phyloP scores from a whole-genome alignment of 2,329 filamentous ascomycete species.

The Pseudocercospora fuligena region DNA sequence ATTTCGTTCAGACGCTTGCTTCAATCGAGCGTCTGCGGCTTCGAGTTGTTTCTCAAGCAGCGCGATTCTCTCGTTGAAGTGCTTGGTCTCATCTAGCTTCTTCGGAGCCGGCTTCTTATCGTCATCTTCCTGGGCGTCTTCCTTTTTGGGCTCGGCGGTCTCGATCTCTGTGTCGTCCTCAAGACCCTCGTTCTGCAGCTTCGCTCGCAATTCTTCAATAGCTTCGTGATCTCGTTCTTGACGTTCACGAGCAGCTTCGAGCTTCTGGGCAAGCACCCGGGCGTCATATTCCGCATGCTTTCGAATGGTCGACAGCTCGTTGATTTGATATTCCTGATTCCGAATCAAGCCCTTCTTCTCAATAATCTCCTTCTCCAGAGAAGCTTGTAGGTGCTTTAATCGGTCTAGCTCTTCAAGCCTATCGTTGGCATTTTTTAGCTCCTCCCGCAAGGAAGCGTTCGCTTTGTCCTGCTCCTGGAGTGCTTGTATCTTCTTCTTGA shows the following conservation, averaged over 20 bases:
- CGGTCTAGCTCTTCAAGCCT: conserved; percentile 51
- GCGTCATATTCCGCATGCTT: conserved; percentile 56
- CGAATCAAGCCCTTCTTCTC: conserved; percentile 56
- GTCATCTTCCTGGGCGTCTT: conserved; percentile 18
- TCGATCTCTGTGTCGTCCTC: conserved; percentile 38
- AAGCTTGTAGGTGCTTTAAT: conserved; percentile 50
- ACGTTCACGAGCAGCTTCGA: conserved; percentile 53
- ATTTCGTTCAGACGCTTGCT: conserved; percentile 39
- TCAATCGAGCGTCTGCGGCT: conserved; percentile 39
- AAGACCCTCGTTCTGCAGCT: conserved; percentile 48
- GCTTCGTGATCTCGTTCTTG: conserved; percentile 55
- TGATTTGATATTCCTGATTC: conserved; percentile 58
- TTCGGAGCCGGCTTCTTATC: conserved; percentile 15
- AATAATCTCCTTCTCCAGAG: conserved; percentile 56
- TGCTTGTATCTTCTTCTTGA: conserved; percentile 59
- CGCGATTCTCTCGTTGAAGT: conserved; percentile 38
- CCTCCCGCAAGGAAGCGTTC: conserved; percentile 49
- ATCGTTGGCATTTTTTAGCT: conserved; percentile 51
- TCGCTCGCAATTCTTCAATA: conserved; percentile 53
- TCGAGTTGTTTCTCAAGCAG: conserved; percentile 41
- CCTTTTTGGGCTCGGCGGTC: conserved; percentile 20
- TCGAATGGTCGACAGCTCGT: conserved; percentile 54
- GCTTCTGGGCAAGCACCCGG: conserved; percentile 51
- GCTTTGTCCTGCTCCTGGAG: conserved; percentile 54
- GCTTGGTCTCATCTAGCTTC: conserved; percentile 35